A percentile compares a stretch with the other conserved stretches of the same genome.
Conservation (phyloP, 371 early-diverging fungal species). For the Zopfochytrium polystomum region DNA sequence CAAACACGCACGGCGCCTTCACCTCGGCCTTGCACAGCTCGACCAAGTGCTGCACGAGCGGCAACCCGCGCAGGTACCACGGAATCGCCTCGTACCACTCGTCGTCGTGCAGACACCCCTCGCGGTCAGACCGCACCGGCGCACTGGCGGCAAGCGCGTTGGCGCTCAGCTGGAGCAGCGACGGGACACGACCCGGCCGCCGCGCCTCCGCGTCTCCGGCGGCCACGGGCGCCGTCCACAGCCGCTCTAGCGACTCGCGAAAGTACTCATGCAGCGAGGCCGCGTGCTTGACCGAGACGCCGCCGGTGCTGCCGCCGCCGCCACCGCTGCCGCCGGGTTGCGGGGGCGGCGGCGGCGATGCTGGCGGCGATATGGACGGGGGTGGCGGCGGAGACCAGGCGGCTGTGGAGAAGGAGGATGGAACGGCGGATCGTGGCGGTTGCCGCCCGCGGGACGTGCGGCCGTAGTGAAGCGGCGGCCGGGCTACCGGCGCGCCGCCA, state of each 20-base stretch:
- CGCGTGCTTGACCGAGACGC: too few species aligned
- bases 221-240: too few species aligned
- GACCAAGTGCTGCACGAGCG: background rate
- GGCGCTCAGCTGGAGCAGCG: background rate
- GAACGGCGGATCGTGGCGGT: background rate
- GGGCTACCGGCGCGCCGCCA: background rate
- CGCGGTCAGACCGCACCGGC: background rate
- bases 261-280: too few species aligned
- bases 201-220: too few species aligned
- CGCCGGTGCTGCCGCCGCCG: too few species aligned
- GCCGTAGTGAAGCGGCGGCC: background rate
- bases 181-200: background rate
- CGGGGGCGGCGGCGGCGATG: background rate
- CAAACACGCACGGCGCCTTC: background rate
- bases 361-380: background rate
- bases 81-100: slow-evolving; percentile 5
- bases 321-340: too few species aligned
- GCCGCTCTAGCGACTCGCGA: too few species aligned
- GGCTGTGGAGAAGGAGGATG: background rate
- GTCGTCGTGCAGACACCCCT: background rate
- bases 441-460: background rate
- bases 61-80: background rate
- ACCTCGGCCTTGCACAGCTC: background rate
- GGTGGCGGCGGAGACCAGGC: background rate
- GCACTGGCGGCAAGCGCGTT: background rate